Base-by-base conservation (phyloP, 306 rosid genomes). In the Cicer cuneatum region DNA sequence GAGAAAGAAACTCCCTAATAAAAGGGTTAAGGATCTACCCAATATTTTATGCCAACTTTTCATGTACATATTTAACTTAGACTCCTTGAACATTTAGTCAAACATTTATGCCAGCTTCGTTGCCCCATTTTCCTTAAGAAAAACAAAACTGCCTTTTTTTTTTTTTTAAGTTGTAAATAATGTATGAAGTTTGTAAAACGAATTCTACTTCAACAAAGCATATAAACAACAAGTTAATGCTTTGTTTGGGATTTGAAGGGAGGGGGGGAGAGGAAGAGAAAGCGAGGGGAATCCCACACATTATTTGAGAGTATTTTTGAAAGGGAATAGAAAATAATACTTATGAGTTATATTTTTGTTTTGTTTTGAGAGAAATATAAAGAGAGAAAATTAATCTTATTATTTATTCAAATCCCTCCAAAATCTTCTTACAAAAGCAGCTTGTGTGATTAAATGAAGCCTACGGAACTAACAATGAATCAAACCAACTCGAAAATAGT, bases 21-120 rank as follows among this genome's bases (percentile, higher is more conserved):
- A 24, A 24, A 24, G 29, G 3, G 29, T 24, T 2, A 24, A 4
- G 35, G 35, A 29, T 29, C 35, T 29, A 3, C 65, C 42, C 57
- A 38, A 39, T 65, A n/a, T 37, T 19, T 13, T 16, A 21, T 59
- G 54, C 41, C 37, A 45, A 11, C 49, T 66, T 75, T 58, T 75
- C 45, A 39, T 16, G 64, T 64, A 2, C 49, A 59, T 73, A 53
- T 73, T 38, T 53, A 64, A 33, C 66, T n/a, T n/a, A 64, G 7
- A 35, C 6, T 47, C n/a, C 53, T 7, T 53, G 45, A 35, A 53
- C 42, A 24, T 61, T 40, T 59, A 29, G 19, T 15, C 15, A 18
- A 45, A 18, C n/a, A n/a, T n/a, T n/a, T n/a, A 19, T 43, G 0
- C 21, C 40, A 5, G 41, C 37, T 48, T 51, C 11, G 13, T 41